phyloP scores from a whole-genome alignment of 1,284 basidiomycete species.

The Agaricales sp. region DNA sequence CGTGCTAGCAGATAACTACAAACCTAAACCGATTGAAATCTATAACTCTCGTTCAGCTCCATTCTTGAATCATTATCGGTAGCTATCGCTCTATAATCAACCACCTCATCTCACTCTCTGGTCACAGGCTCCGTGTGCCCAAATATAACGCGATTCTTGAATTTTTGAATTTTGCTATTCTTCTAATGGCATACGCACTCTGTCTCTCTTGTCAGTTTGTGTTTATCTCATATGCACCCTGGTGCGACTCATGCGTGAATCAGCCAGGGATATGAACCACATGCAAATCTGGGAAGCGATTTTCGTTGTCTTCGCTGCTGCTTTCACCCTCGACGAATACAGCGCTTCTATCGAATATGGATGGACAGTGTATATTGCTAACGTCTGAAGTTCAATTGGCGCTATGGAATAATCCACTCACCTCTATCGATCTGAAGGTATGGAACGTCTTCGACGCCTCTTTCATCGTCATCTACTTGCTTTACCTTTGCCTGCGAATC shows the following conservation, averaged over 20 bases:
- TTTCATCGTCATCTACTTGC: constrained; percentile 65
- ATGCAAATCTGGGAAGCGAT: constrained; percentile 55
- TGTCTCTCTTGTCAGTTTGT: constrained; percentile 53
- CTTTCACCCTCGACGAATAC: constrained; percentile 76
- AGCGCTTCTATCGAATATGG: constrained; percentile 76
- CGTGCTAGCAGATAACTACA: constrained; percentile 80
- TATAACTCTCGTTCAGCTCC: constrained; percentile 68
- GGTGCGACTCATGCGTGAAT: no score
- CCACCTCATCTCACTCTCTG: constrained; percentile 7
- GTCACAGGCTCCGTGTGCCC: constrained; percentile 64
- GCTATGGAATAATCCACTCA: no score
- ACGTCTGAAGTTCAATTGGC: no score
- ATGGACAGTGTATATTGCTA: constrained; percentile 78
- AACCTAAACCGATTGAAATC: constrained; percentile 62
- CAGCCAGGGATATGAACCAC: constrained; percentile 45
- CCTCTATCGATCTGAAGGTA: constrained; percentile 33
- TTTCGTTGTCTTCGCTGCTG: constrained; percentile 67
- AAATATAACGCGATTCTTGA: constrained; percentile 73
- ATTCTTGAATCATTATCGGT: constrained; percentile 79
- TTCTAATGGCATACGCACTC: constrained; percentile 64
- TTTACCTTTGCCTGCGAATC: constrained; percentile 58
- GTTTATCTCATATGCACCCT: constrained; percentile 1
- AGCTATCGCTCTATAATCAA: not conserved
- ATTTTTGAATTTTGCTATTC: constrained; percentile 61
- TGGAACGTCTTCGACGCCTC: constrained; percentile 85